Conservation (phyloP, 2,329 filamentous ascomycete genomes). For the Cladosporium sp. region DNA sequence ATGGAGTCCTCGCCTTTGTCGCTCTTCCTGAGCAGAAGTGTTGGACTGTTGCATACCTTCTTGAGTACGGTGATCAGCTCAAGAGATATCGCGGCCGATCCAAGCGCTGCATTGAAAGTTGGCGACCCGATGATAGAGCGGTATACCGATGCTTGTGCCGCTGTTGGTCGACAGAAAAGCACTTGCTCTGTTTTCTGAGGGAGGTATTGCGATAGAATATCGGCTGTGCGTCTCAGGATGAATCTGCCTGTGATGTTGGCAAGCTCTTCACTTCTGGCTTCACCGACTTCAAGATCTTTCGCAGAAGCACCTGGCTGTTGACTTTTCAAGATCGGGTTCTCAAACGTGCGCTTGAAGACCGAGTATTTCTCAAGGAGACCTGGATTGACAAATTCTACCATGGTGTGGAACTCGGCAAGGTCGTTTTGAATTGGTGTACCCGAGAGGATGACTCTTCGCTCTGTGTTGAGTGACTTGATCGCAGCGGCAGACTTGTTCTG, state of each 20-base stretch:
- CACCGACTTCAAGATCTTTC: constrained; percentile 60
- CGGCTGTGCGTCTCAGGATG: constrained; percentile 62
- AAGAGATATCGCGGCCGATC: constrained; percentile 58
- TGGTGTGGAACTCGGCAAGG: constrained; percentile 62
- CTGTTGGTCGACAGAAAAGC: constrained; percentile 61
- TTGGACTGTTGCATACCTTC: constrained; percentile 70
- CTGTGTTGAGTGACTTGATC: constrained; percentile 60
- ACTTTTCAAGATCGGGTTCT: constrained; percentile 60
- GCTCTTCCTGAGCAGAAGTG: constrained; percentile 51
- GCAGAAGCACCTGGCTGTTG: constrained; percentile 59
- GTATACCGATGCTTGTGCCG: constrained; percentile 57
- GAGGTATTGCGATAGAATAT: constrained; percentile 62
- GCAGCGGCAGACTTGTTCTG: constrained; percentile 65
- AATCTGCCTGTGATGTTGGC: constrained; percentile 58
- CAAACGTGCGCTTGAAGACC: constrained; percentile 61
- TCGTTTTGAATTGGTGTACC: constrained; percentile 68
- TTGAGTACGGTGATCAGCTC: constrained; percentile 70
- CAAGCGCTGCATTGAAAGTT: constrained; percentile 58
- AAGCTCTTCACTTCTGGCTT: constrained; percentile 58
- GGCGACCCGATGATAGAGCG: constrained; percentile 61
- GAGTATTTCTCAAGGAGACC: constrained; percentile 59
- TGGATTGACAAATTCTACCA: constrained; percentile 67
- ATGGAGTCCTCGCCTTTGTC: constrained; percentile 41
- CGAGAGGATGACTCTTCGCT: constrained; percentile 59
- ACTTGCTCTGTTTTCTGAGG: constrained; percentile 66